Evolutionary conservation across 129 eudicot genomes (phyloP), one percentile per base, ranked within the genome.

Genomic region (Ambrosia artemisiifolia): DNA sequence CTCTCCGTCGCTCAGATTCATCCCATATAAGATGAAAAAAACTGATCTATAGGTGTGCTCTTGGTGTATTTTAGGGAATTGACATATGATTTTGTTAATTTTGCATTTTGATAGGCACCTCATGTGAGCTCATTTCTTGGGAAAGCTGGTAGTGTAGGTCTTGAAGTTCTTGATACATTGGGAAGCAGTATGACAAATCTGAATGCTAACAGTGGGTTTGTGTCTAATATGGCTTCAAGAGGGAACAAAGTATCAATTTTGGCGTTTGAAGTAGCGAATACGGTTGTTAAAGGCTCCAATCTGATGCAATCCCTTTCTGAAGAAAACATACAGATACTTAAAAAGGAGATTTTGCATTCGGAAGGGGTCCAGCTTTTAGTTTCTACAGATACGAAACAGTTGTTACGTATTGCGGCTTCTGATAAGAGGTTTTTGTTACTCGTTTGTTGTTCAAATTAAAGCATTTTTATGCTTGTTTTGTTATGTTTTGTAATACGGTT

Each of bases 261-360:
- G 40, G 92, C 97, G n/a, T 91, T 91, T 81, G 97, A 91, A 79
- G 89, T 91, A n/a, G 95, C 97, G 33, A 91, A 88, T 65, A 91
- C 97, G 34, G 82, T 91, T 38, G 86, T 84, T 70, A 85, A 87
- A 68, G 97, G 97, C 18, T 79, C 88, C 63, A 91, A 78, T 55
- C 77, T 91, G 71, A 72, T 86, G 86, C 95, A 91, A 65, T 88
- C 95, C 34, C 82, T 91, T 40, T 88, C 97, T 4, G 81, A 88
- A 81, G 95, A 86, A 76, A 91, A 79, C 69, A 80, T 88, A 54
- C 66, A 77, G 72, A 67, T 71, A 36, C 73, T 88, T 68, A 84
- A 72, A 53, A 82, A 86, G 77, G 88, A 88, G n/a, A 77, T 88
- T 72, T 78, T 88, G 61, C 84, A 76, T 54, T 85, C 95, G 47